Base-by-base conservation (phyloP, 768 basidiomycete species). In the Phylloporus arenicola region DNA sequence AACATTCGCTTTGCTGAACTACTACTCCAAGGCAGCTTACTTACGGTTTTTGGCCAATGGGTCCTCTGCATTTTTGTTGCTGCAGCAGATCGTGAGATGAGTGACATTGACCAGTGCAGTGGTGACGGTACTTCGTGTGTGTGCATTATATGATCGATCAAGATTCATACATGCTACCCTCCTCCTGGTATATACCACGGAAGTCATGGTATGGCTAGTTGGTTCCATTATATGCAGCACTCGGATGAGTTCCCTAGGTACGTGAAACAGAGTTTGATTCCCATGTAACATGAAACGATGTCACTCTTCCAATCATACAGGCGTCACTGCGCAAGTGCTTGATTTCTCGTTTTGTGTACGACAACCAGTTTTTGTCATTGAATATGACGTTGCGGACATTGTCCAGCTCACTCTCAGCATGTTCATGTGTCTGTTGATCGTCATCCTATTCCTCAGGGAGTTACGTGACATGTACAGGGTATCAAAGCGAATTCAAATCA, bases 81-180 rank as follows among this genome's bases (percentile, higher is more conserved):
- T 4, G 29, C 30, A 6, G 47, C 47, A 8, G 47, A 48, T 4
- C 11, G 47, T 48, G 19, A 31, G 8, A 16, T 39, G 37, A 16
- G 8, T 29, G 10, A 30, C 46, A 39, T 27, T 39, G 7, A 11
- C 14, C 7, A 17, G 29, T 20, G 12, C 29, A 47, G 46, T 30
- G 46, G 46, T 37, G 14, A 47, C 40, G 46, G 29, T 47, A 13
- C 46, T 47, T 25, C 37, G 46, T 16, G 45, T 46, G 4, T 30
- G 25, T 37, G 25, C 35, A 8, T 19, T 39, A 13, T 46, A 38
- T 25, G 13, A 20, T 6, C 27, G 19, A 10, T 47, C 25, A 17
- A 38, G 25, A 13, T 20, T 20, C 35, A 46, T 37, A 16, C 45
- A 17, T 46, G 24, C 14, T 16, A 17, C 33, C 10, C 45, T 45